Evolutionary conservation across 164 flowering plant species (phyloP), one percentile per base, ranked within the genome.

Genomic region (Tetracentron sinense): DNA sequence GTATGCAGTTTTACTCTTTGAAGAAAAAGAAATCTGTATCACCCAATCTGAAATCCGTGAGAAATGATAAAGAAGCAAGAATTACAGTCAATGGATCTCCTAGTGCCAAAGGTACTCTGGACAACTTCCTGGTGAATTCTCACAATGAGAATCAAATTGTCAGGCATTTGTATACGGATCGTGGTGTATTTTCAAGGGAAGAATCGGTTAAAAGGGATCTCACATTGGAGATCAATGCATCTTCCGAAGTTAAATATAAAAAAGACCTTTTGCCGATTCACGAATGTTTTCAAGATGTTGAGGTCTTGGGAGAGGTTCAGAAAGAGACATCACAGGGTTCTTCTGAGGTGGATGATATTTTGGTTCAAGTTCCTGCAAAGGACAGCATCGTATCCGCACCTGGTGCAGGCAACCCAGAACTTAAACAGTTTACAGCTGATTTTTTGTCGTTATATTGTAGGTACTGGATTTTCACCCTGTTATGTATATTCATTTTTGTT

Each of bases 381-480:
- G 77, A 65, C 46, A 35, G 56, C 50, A 52, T 56, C 6, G 66
- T 27, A 47, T 59, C 62, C 14, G 57, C 49, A 26, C 59, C 72
- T 26, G 74, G 51, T 29, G 62, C 30, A 10, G 72, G 70, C 33
- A 80, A 79, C 57, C 59, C 80, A 28, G 89, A 93, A 61, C 75
- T 84, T 17, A 82, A 76, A 64, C 70, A 78, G 60, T 86, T 86
- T 72, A 85, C 92, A 11, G 67, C 79, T 29, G 81, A 82, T 21
- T 87, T 83, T 63, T 66, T 93, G 72, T 87, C 97, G 33, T 49
- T 87, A 52, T 89, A 86, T 75, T 90, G 92, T 70, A 70, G 96
- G 98, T 87, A 86, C 20, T 53, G 50, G 12, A 16, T 42, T 27
- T 42, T 29, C 21, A 42, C n/a, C 44, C 5, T 4, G 44, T 38